Evolutionary conservation across 768 basidiomycete genomes (phyloP).

Genomic region (Trametes coccinea): DNA sequence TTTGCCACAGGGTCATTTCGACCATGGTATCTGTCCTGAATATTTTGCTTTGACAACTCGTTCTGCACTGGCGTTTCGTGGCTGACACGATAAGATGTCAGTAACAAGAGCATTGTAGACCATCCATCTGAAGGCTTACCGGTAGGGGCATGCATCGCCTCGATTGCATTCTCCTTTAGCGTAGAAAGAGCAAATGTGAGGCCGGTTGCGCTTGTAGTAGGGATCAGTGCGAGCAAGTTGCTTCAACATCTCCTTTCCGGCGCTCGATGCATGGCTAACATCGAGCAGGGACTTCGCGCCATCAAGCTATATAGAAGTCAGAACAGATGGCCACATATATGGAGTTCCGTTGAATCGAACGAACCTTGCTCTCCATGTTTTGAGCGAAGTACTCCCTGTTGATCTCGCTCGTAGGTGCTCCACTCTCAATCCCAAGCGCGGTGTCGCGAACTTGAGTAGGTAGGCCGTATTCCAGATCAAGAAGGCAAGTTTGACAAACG

Average conservation of each 20-base stretch:
- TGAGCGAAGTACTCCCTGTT: conserved; percentile 95
- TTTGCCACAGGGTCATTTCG: conserved; percentile 90
- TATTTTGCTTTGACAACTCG: conserved; percentile 86
- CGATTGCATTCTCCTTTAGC: conserved; percentile 93
- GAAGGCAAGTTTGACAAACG: conserved; percentile 95
- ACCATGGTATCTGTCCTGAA: conserved; percentile 94
- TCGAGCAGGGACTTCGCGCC: conserved; percentile 68
- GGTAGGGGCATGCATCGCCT: conserved; percentile 89
- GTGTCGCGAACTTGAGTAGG: conserved; percentile 98
- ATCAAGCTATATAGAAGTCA: conserved; percentile 51
- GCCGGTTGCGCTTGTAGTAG: conserved; percentile 94
- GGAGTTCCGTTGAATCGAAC: conserved; percentile 23
- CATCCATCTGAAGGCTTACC: conserved; percentile 40
- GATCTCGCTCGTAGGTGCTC: conserved; percentile 95
- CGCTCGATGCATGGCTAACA: conserved; percentile 63
- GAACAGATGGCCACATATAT: not conserved
- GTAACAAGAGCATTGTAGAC: not conserved
- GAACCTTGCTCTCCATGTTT: conserved; percentile 84
- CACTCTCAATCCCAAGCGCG: conserved; percentile 79
- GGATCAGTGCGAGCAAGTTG: conserved; percentile 93
- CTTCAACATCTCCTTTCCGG: conserved; percentile 97
- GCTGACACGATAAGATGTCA: conserved; percentile 38
- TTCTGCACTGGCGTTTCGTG: conserved; percentile 89
- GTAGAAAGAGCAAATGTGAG: conserved; percentile 94
- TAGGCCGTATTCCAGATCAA: conserved; percentile 94